phyloP scores from a whole-genome alignment of 192 early-diverging fungal genomes.

The Backusella westeae region DNA sequence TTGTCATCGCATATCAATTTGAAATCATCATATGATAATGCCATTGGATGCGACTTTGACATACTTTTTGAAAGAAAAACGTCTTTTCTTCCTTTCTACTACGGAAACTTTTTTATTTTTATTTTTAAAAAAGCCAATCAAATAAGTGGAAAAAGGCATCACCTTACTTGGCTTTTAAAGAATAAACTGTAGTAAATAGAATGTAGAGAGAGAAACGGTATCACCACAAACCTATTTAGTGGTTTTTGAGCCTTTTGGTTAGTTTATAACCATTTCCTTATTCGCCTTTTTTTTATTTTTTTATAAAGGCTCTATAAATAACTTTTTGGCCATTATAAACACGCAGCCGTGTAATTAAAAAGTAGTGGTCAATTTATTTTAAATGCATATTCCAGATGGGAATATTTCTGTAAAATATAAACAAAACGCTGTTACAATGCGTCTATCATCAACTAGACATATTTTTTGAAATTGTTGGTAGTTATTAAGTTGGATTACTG shows the following conservation, averaged over 20 bases:
- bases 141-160: background rate
- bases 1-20: background rate
- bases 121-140: background rate
- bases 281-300: background rate
- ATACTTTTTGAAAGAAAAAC: background rate
- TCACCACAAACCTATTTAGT: background rate
- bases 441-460: too few relatives aligned
- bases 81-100: background rate
- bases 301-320: background rate
- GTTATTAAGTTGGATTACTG: too few relatives aligned
- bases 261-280: background rate
- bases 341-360: background rate
- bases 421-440: background rate
- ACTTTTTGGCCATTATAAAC: background rate
- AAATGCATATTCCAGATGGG: background rate
- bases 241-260: background rate
- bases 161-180: background rate
- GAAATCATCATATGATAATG: background rate
- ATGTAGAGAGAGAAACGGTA: background rate
- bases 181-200: background rate
- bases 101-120: background rate
- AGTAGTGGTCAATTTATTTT: background rate
- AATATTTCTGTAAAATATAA: background rate
- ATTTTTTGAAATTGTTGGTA: too few relatives aligned
- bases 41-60: too few relatives aligned